A percentile compares a stretch with the other conserved stretches of the same genome.
Conservation (phyloP, 306 rosid species). For the Parietaria judaica region DNA sequence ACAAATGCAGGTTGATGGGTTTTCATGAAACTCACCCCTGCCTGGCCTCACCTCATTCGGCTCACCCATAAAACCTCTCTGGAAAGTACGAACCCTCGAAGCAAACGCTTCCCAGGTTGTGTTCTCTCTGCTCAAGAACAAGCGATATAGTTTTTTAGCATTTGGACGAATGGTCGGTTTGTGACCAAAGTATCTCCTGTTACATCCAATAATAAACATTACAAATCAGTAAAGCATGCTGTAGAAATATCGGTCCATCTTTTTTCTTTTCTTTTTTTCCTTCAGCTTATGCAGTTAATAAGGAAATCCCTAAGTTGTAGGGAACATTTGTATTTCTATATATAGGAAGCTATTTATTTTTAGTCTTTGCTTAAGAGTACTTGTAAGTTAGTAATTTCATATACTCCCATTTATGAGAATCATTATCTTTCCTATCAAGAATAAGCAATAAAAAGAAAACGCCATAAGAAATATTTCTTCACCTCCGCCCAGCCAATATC, state of each 20-base stretch:
- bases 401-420: too few species aligned
- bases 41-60: constrained; percentile 92
- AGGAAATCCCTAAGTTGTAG: too few species aligned
- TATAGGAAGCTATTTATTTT: too few species aligned
- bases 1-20: constrained; percentile 87
- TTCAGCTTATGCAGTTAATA: too few species aligned
- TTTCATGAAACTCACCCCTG: constrained; percentile 95
- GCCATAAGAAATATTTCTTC: constrained; percentile 13
- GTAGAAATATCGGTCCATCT: too few species aligned
- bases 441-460: not conserved
- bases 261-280: too few species aligned
- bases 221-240: constrained; percentile 3
- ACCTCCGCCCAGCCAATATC: constrained; percentile 97
- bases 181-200: constrained; percentile 94
- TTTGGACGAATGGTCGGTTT: constrained; percentile 99
- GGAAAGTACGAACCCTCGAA: constrained; percentile 59
- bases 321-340: too few species aligned
- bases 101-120: constrained; percentile 90
- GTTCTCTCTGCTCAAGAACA: constrained; percentile 61
- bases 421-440: not conserved
- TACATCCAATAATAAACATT: constrained; percentile 18
- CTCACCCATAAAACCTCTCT: constrained; percentile 93
- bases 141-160: constrained; percentile 74
- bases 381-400: too few species aligned
- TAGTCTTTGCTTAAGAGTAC: too few species aligned